Evolutionary conservation across 352 stramenopile genomes (phyloP).

Genomic region (Blastocystis sp.): DNA sequence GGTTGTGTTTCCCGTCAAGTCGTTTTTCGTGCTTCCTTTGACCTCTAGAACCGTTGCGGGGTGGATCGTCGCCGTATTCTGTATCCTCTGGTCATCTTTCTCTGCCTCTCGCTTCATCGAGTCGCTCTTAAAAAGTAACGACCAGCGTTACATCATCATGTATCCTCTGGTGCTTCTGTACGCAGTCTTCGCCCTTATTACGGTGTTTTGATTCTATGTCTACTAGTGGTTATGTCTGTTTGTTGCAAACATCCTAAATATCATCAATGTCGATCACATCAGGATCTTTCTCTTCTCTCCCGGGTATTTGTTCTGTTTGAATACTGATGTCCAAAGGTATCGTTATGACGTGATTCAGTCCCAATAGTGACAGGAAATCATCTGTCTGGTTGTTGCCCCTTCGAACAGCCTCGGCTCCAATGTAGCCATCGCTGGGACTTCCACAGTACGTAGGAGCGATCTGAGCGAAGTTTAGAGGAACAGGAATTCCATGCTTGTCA

Average conservation of each 20-base stretch:
- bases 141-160: slow-evolving; percentile 62
- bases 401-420: not conserved
- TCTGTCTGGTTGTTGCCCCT: slow-evolving; percentile 89
- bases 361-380: slow-evolving; percentile 80
- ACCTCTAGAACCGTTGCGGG: not conserved
- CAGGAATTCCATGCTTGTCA: not conserved
- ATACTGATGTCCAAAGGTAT: slow-evolving; percentile 71
- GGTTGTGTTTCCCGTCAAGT: not conserved
- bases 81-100: slow-evolving; percentile 18
- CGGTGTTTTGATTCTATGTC: not conserved
- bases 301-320: no score
- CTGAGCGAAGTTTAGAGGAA: slow-evolving; percentile 74
- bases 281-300: not conserved
- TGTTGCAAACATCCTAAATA: not conserved
- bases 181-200: slow-evolving; percentile 32
- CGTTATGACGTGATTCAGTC: slow-evolving; percentile 85
- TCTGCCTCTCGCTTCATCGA: slow-evolving; percentile 50
- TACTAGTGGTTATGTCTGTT: not conserved
- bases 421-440: not conserved
- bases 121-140: slow-evolving; percentile 16
- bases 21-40: not conserved
- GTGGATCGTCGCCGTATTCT: not conserved
- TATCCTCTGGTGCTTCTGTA: slow-evolving; percentile 52
- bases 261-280: slow-evolving; percentile 39
- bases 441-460: slow-evolving; percentile 70